Evolutionary conservation across 202 grass and related monocot species (phyloP).

Genomic region (Setaria viridis): DNA sequence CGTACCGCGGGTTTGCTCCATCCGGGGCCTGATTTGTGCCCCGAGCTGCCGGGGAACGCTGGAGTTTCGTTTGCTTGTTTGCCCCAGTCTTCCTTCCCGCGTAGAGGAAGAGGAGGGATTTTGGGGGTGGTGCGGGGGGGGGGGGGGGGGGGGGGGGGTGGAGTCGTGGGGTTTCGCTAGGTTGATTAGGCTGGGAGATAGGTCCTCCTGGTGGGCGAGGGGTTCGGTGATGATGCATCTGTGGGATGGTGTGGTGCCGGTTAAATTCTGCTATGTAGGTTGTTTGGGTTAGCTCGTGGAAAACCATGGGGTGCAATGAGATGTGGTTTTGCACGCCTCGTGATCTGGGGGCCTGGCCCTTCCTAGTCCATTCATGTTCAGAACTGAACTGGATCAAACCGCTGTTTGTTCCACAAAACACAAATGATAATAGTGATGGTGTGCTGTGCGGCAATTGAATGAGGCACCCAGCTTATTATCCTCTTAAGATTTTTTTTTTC

Average conservation of each 20-base stretch:
- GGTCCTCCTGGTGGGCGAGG: no score
- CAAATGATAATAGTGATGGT: no score
- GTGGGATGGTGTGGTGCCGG: no score
- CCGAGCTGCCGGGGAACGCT: background rate
- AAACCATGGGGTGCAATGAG: no score
- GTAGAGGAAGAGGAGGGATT: background rate
- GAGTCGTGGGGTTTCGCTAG: no score
- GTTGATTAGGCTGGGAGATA: background rate
- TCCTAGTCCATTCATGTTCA: background rate
- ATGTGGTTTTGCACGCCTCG: background rate
- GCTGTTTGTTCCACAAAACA: background rate
- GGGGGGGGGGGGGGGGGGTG: no score
- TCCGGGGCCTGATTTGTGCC: background rate
- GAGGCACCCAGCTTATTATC: no score
- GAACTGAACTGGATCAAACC: background rate
- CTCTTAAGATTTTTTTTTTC: no score
- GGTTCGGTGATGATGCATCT: no score
- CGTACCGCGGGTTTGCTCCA: background rate
- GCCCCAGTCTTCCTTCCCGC: background rate
- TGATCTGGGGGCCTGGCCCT: background rate
- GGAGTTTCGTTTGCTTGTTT: no score
- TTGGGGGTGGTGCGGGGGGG: background rate
- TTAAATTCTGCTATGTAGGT: no score
- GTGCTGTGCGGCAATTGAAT: no score
- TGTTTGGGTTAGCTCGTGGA: background rate